These are phyloP conservation scores for Drechslerella stenobrocha DNA, from an alignment of 2,329 filamentous ascomycete genomes.

Conservation along the genomic window DNA sequence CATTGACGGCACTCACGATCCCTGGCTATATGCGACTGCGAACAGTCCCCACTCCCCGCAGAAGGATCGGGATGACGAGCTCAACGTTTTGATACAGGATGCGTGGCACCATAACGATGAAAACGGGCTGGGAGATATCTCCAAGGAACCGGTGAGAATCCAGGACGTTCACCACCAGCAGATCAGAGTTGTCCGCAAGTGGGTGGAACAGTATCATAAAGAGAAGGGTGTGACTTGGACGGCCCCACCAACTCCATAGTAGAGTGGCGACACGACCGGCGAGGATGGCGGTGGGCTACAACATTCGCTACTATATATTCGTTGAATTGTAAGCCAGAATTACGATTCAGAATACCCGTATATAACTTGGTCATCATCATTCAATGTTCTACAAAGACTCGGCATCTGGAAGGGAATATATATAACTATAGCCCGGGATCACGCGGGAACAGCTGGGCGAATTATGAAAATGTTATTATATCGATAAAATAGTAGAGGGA, in stretches of 20 bases:
- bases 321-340: no score
- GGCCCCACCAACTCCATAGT: not conserved
- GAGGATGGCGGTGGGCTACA: no score
- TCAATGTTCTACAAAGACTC: no score
- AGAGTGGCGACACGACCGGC: no score
- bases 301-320: no score
- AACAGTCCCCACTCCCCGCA: slow-evolving; percentile 66
- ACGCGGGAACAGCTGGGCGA: no score
- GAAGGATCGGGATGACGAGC: slow-evolving; percentile 17
- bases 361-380: no score
- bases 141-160: slow-evolving; percentile 33
- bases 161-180: slow-evolving; percentile 26
- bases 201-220: slow-evolving; percentile 35
- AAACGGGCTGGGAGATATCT: slow-evolving; percentile 61
- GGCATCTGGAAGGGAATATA: no score
- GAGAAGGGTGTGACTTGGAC: slow-evolving; percentile 11
- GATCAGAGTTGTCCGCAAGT: slow-evolving; percentile 23
- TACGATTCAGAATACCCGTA: no score
- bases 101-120: slow-evolving; percentile 83
- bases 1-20: slow-evolving; percentile 76
- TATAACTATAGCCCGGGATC: no score
- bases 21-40: slow-evolving; percentile 75
- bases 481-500: no score
- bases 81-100: slow-evolving; percentile 66
- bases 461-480: no score